Conservation (phyloP, 352 stramenopile genomes). For the Pythium sukuiense region DNA sequence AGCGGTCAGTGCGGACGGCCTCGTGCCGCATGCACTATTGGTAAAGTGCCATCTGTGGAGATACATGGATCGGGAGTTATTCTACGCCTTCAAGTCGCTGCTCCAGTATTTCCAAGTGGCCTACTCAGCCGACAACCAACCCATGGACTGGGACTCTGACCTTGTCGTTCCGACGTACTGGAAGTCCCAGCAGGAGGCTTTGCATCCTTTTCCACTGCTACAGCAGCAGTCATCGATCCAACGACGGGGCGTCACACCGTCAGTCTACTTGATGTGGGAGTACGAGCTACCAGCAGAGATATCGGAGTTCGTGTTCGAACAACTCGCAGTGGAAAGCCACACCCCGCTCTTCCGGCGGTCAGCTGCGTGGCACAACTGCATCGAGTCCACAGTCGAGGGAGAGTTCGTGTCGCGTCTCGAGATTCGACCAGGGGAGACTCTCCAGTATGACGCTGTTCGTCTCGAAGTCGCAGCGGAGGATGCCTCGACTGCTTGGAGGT, state of each 20-base stretch:
- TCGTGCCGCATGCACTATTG: slow-evolving; percentile 15
- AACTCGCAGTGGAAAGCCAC: slow-evolving; percentile 33
- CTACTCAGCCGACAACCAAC: slow-evolving; percentile 23
- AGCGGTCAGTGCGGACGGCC: not conserved
- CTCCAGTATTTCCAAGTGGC: slow-evolving; percentile 30
- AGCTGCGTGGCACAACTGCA: slow-evolving; percentile 5
- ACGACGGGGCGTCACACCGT: slow-evolving; percentile 1
- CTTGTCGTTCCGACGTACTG: slow-evolving; percentile 20
- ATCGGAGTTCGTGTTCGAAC: slow-evolving; percentile 30
- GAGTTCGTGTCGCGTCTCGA: slow-evolving; percentile 20
- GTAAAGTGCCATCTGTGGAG: slow-evolving; percentile 15
- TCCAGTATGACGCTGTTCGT: slow-evolving; percentile 7
- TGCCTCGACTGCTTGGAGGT: not conserved
- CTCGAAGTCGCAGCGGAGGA: slow-evolving; percentile 18
- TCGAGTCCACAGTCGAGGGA: slow-evolving; percentile 8
- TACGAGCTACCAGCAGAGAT: slow-evolving; percentile 29
- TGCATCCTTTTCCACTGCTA: not conserved
- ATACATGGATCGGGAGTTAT: slow-evolving; percentile 29
- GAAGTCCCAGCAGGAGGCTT: not conserved
- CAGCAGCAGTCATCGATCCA: not conserved
- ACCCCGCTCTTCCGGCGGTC: slow-evolving; percentile 19
- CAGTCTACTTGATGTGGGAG: slow-evolving; percentile 28
- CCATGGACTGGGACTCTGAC: slow-evolving; percentile 20
- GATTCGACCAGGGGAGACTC: not conserved
- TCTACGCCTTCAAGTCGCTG: slow-evolving; percentile 32